Percentiles rank a stretch among this genome's conserved stretches.
These are phyloP conservation scores for Pseudoneurospora amorphoporcata DNA, from an alignment of 495 filamentous ascomycete genomes.

Conservation along the genomic window DNA sequence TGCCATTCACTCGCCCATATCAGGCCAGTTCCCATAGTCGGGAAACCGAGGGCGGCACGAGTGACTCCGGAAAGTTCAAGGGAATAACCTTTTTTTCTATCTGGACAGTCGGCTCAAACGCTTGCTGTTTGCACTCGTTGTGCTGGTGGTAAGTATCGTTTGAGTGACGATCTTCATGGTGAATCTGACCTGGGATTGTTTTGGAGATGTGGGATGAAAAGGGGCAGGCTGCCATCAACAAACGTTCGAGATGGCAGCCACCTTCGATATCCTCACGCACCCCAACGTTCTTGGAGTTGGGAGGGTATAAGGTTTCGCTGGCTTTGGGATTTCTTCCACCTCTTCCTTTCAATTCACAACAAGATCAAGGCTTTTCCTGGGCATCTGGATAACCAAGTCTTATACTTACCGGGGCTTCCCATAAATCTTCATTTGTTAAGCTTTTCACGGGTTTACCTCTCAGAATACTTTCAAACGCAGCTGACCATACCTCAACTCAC, in stretches of 20 bases:
- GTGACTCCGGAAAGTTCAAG: not conserved
- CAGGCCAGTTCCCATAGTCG: not conserved
- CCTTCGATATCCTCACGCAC: not conserved
- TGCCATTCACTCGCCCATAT: not conserved
- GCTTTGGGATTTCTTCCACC: not conserved
- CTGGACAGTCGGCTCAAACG: not conserved
- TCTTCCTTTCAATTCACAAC: not conserved
- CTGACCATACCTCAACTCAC: not conserved
- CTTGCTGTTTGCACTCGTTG: not conserved
- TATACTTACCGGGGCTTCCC: not conserved
- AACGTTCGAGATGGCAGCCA: not conserved
- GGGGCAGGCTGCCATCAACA: not conserved
- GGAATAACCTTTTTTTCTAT: not conserved
- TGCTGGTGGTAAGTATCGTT: not conserved
- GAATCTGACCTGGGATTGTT: not conserved
- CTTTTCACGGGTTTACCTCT: not conserved
- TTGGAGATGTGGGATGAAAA: not conserved
- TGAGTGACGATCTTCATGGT: not conserved
- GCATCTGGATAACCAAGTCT: not conserved
- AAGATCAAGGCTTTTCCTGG: not conserved
- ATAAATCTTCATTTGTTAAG: not conserved
- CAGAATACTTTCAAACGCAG: not conserved
- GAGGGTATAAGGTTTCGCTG: not conserved
- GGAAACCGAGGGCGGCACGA: not conserved
- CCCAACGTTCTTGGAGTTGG: not conserved